Evolutionary conservation across 2,329 filamentous ascomycete species (phyloP), one percentile per base, ranked within the genome.

Genomic region (Hortaea werneckii): DNA sequence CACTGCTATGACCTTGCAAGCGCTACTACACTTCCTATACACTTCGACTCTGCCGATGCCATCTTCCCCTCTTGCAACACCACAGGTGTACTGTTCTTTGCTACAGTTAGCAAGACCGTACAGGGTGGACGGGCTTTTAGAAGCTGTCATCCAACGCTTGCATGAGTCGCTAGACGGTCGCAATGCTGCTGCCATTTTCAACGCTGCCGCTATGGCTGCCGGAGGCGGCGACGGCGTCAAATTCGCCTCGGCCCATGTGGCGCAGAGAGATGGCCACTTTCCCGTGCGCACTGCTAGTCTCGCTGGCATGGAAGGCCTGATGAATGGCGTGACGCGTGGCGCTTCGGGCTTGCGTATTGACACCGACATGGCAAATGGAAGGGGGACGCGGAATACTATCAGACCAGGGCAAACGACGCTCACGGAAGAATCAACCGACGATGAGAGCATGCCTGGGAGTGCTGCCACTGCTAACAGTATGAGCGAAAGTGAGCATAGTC

Each of bases 161-260:
- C 92, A 98, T 59, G 77, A 85, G 29, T 78, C 94, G 0, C 78
- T 98, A 4, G 92, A 98, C 63, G 92, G 87, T 41, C 79, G 90
- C 40, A 98, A 96, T 55, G 90, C 92, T 0, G 92, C 92, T 0
- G 92, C 92, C 5, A 89, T 98, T 0, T 98, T 98, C 73, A 98
- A 98, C 54, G 92, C 92, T 0, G 92, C 90, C 0, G 92, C 92
- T 44, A 96, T 96, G 92, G 92, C 89, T 0, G 92, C 92, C 1
- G 92, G 92, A 8, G 89, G 92, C 27, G 92, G 92, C 0, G 80
- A 88, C 41, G 85, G 86, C 41, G 86, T 90, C 28, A 82, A 84
- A 44, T 86, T 79, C 58, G 58, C 68, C 75, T 34, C 54, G 3
- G 50, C 47, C 26, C 37, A 40, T 37, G 44, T 49, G 20, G 50